Percentiles rank a stretch among this genome's conserved stretches.
Conservation (phyloP, 768 basidiomycete species). For the Suillus ampliporus region DNA sequence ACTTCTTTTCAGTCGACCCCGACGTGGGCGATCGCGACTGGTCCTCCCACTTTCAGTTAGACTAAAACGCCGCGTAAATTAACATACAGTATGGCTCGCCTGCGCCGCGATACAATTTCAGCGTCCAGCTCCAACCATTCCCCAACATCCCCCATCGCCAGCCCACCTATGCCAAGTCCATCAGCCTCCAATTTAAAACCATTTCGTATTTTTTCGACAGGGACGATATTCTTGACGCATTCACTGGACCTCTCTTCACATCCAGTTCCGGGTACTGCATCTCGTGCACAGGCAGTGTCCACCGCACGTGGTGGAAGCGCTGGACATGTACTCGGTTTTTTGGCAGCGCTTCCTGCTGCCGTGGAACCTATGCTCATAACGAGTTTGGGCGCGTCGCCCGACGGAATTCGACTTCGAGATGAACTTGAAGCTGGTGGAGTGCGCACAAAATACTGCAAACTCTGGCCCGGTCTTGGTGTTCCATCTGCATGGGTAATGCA, state of each 20-base stretch:
- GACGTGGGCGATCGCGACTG: not conserved
- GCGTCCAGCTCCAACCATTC: not conserved
- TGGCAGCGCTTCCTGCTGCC: constrained; percentile 43
- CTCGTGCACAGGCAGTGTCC: constrained; percentile 75
- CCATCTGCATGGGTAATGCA: constrained; percentile 85
- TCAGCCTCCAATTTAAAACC: constrained; percentile 39
- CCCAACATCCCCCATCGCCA: constrained; percentile 11
- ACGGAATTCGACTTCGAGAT: constrained; percentile 64
- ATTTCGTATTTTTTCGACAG: constrained; percentile 79
- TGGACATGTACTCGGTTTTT: constrained; percentile 67
- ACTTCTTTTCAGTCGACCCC: constrained; percentile 8
- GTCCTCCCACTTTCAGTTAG: constrained; percentile 5
- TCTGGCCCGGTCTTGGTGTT: constrained; percentile 73
- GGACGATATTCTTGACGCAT: constrained; percentile 82
- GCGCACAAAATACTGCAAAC: constrained; percentile 73
- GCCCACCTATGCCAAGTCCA: constrained; percentile 20
- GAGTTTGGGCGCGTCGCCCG: constrained; percentile 72
- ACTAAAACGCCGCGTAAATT: constrained; percentile 5
- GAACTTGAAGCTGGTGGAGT: constrained; percentile 73
- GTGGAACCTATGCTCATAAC: constrained; percentile 69
- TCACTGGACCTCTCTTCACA: constrained; percentile 66
- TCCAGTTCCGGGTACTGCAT: constrained; percentile 59
- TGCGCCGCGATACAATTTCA: constrained; percentile 29
- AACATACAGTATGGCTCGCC: constrained; percentile 28
- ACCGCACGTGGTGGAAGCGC: constrained; percentile 76